Base-by-base conservation (phyloP, 129 eudicot genomes). In the Sambucus nigra region DNA sequence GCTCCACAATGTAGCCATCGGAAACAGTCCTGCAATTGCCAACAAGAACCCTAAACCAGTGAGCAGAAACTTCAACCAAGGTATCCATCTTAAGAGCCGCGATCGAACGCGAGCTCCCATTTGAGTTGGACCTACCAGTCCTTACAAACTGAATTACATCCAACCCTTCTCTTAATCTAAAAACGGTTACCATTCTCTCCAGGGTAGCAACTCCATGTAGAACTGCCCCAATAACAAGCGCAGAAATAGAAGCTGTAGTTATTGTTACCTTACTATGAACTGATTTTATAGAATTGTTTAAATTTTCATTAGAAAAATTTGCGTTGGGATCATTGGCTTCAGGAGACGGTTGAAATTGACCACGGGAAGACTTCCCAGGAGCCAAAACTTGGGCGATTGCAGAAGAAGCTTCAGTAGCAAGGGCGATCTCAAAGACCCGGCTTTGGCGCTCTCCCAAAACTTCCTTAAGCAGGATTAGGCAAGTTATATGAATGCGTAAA, bases 381-480 rank as follows among this genome's bases (percentile, higher is more conserved):
- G 77, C 52, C 54, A 75, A 71, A 55, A 72, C 79, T 72, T 81
- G 96, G 47, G 76, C 42, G 56, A 92, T 77, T 32, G 91, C 87
- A 21, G 91, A 74, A 28, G 99, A 79, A 55, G 94, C 89, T 80
- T 92, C 99, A 5, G 91, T 75, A 29, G 96, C 99, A 61, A 92
- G 86, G 47, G 99, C 99, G n/a, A 92, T 86, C 64, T 92, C 99
- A 44, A 92, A 92, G 25, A 84, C 96, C 26, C 99, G 94, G 40
- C 94, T 82, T 60, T 92, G 96, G 29, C 96, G 94, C 71, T 92
- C 99, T 42, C 99, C 99, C 14, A 92, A 84, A 10, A 94, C 92
- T 21, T 92, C 99, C 71, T 86, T 92, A 27, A 92, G 81, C 51
- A 92, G 54, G 20, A 79, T 72, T 18, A 92, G 58, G 54, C 87